Evolutionary conservation across 768 basidiomycete genomes (phyloP).

Genomic region (Brasilioporus rufonigricans): DNA sequence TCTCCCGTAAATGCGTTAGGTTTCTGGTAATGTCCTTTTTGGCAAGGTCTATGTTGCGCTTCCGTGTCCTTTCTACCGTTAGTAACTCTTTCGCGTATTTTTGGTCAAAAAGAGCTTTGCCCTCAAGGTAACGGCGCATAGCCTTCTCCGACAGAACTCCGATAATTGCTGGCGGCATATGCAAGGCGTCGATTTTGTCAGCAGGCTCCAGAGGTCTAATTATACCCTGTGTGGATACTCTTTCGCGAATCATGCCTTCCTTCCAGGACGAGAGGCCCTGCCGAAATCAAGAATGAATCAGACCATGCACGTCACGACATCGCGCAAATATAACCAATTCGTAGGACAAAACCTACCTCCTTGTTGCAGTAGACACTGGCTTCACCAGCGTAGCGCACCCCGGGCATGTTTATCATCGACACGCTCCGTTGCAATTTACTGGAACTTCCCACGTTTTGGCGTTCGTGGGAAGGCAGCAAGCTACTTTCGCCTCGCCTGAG

Average conservation of each 20-base stretch:
- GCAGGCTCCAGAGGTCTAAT: conserved; percentile 79
- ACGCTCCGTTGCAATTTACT: conserved; percentile 16
- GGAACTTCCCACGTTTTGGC: conserved; percentile 20
- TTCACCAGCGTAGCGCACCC: conserved; percentile 55
- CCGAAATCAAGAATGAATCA: neutral
- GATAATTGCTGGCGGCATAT: conserved; percentile 61
- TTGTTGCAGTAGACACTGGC: conserved; percentile 50
- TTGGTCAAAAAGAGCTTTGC: conserved; percentile 56
- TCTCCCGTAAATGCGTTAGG: conserved; percentile 43
- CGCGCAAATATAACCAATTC: neutral
- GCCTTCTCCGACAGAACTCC: conserved; percentile 75
- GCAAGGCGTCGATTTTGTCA: conserved; percentile 61
- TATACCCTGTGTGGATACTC: conserved; percentile 80
- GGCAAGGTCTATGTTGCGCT: conserved; percentile 60
- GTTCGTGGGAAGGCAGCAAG: conserved; percentile 5
- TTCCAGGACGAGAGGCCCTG: conserved; percentile 39
- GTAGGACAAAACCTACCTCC: conserved; percentile 37
- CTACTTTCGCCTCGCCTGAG: neutral
- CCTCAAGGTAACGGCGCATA: conserved; percentile 73
- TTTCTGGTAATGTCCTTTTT: conserved; percentile 59
- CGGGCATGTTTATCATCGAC: conserved; percentile 10
- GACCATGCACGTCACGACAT: neutral
- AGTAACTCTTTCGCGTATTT: conserved; percentile 61
- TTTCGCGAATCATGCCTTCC: conserved; percentile 84
- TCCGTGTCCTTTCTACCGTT: conserved; percentile 64